phyloP scores from a whole-genome alignment of 116 monocot species.

The Papilionanthe hybrid region DNA sequence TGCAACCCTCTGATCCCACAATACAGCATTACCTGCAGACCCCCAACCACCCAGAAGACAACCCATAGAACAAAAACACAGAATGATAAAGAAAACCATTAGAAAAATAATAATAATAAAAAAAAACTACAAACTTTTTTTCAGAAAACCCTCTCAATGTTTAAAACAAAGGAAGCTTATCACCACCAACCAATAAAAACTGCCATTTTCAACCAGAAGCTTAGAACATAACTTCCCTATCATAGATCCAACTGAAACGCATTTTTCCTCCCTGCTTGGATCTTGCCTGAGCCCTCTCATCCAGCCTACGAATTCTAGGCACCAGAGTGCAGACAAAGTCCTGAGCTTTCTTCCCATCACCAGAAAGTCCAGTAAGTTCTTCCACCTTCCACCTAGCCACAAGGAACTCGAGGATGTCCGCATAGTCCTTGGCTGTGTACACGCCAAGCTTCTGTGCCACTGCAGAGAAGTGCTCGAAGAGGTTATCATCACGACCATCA shows the following conservation, averaged over 20 bases:
- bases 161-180: background rate
- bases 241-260: constrained; percentile 29
- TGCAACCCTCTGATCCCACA: no score
- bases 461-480: constrained; percentile 28
- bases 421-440: constrained; percentile 37
- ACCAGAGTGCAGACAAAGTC: constrained; percentile 29
- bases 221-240: constrained; percentile 19
- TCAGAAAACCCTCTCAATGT: background rate
- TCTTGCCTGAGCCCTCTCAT: constrained; percentile 19
- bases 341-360: constrained; percentile 26
- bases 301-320: constrained; percentile 20
- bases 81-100: background rate
- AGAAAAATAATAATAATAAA: background rate
- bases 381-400: constrained; percentile 29
- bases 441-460: constrained; percentile 28
- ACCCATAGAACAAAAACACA: background rate
- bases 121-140: background rate
- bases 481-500: constrained; percentile 21
- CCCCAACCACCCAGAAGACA: background rate
- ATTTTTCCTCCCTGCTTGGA: constrained; percentile 5
- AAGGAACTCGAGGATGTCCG: constrained; percentile 31
- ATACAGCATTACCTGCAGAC: no score
- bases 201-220: background rate
- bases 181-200: background rate
- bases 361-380: constrained; percentile 19